Base-by-base conservation (phyloP, 371 early-diverging fungal genomes). In the Saksenaea vasiformis region DNA sequence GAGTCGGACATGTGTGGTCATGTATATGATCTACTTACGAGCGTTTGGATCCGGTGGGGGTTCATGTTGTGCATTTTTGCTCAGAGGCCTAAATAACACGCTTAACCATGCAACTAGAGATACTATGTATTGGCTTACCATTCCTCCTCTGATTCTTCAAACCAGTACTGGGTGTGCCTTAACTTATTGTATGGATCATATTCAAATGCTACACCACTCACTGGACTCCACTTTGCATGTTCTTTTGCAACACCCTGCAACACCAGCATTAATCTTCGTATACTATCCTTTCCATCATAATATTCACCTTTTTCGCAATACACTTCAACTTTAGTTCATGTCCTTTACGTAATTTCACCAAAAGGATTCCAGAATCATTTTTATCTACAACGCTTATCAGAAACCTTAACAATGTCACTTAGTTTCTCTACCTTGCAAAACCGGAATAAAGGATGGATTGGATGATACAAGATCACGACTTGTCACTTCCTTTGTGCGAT, bases 161-260 rank as follows among this genome's bases (percentile, higher is more conserved):
- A 85, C 99, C 99, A 99, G 73, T 95, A 97, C 27, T 87, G 86
- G 9, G 98, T 92, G 69, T 98, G 98, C 57, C 94, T 77, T 58
- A 97, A 73, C 65, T 88, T 90, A 80, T 99, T 99, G 74, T 96
- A 90, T 53, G 95, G 96, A 73, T 99, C 99, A 69, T 99, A 99
- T 70, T 97, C 97, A 76, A 97, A 99, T 1, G 91, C 86, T 3
- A 99, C 91, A 13, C 92, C 98, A 62, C 93, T 85, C 31, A 95
- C 94, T 31, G 99, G 99, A 62, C 93, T 92, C 99, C 99, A 99
- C 73, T 99, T 99, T 27, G 99, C 94, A 79, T 99, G 99, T 64
- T 95, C 97, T 75, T 98, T 98, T 22, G 93, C 97, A 26, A 92
- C 94, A 26, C 99, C 99, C 84, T 90, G 34, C 37, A n/a, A n/a